Evolutionary conservation across 106 monocot species (phyloP), one percentile per base, ranked within the genome.

Genomic region (Acanthochlamys bracteata): DNA sequence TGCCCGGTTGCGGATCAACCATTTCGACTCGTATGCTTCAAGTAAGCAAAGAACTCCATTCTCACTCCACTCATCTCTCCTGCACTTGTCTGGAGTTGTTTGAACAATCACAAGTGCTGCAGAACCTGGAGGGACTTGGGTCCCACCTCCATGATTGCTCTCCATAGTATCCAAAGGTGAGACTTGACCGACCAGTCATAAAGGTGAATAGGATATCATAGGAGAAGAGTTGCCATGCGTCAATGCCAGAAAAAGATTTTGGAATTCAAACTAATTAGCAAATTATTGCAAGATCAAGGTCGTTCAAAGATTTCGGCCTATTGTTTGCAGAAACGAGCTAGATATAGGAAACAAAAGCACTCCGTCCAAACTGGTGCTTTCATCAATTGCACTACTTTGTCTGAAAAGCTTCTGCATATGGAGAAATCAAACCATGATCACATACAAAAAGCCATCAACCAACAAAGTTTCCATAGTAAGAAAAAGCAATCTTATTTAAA

Each of bases 61-160:
- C 63, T 81, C 83, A 59, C 81, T 81, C 86, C 86, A 91, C 75
- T 86, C 91, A 26, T 86, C 83, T 12, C 86, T 61, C 69, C 66
- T 78, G 64, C 49, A 49, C 17, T 58, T 65, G 55, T 33, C 33
- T 33, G 33, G 33, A 33, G 33, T 33, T 1, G 33, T 33, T 3
- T 33, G 33, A 33, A 33, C 33, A 1, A 33, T 3, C 33, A 6
- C 33, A 33, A 33, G 46, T 54, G 65, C 21, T 33, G 60, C 49
- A 49, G 15, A 21, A 65, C 27, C 41, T 53, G 20, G 60, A 7
- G 49, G 33, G 47, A 12, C 22, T 26, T 40, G 14, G 23, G 70
- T 13, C 52, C 25, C 65, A 27, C 49, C 52, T 52, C 24, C 65
- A 25, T 51, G 49, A 49, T 24, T n/a, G 52, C 17, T 47, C 24